phyloP scores from a whole-genome alignment of 2,329 filamentous ascomycete genomes.

The Passalora sequoiae region DNA sequence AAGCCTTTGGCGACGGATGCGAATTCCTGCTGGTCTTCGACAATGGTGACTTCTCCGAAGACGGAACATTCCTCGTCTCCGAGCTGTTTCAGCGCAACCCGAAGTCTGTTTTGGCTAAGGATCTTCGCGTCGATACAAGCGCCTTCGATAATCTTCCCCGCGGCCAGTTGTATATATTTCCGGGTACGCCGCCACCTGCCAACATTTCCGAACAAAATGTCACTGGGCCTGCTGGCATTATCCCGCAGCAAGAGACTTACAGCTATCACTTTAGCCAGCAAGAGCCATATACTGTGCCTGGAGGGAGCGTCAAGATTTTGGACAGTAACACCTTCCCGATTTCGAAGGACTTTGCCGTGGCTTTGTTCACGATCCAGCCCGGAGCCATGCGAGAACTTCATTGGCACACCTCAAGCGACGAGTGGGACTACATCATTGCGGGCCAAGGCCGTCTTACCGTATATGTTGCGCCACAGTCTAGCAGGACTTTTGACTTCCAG shows the following conservation, averaged over 20 bases:
- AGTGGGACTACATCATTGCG: constrained; percentile 57
- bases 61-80: constrained; percentile 55
- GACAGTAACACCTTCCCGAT: constrained; percentile 56
- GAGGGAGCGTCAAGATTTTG: constrained; percentile 56
- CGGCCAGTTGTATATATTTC: constrained; percentile 42
- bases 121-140: constrained; percentile 37
- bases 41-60: constrained; percentile 54
- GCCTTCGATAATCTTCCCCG: constrained; percentile 37
- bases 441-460: constrained; percentile 55
- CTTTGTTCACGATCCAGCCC: constrained; percentile 54
- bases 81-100: constrained; percentile 30
- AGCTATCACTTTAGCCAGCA: constrained; percentile 46
- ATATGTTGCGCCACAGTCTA: constrained; percentile 47
- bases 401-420: constrained; percentile 58
- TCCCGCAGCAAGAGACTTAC: constrained; percentile 31
- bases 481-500: constrained; percentile 55
- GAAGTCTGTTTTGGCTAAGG: constrained; percentile 40
- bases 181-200: constrained; percentile 35
- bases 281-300: constrained; percentile 47
- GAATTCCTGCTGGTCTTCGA: constrained; percentile 61
- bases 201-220: constrained; percentile 43
- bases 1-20: constrained; percentile 46
- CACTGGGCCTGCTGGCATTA: constrained; percentile 31
- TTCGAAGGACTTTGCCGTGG: constrained; percentile 51
- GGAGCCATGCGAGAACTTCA: constrained; percentile 62